Conservation (phyloP, 1,139 yeast species). For the Ogataea hybrid region DNA sequence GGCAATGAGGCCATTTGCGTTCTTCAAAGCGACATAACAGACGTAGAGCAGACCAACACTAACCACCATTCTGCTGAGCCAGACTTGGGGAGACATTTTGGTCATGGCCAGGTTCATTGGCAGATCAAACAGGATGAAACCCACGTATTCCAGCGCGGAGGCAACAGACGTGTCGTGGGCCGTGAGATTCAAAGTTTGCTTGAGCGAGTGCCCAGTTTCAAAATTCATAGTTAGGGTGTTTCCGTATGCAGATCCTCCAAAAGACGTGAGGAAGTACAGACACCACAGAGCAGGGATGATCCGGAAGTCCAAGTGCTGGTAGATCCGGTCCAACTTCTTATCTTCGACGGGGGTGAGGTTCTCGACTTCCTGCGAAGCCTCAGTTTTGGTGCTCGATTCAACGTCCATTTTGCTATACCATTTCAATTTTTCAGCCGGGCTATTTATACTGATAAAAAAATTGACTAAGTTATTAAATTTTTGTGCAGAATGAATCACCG, state of each 20-base stretch:
- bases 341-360: constrained; percentile 7
- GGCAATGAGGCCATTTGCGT: constrained; percentile 63
- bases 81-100: constrained; percentile 76
- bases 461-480: constrained; percentile 1
- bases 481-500: constrained; percentile 11
- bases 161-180: constrained; percentile 68
- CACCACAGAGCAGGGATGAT: constrained; percentile 85
- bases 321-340: constrained; percentile 53
- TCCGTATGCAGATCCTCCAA: constrained; percentile 77
- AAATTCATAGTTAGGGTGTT: constrained; percentile 79
- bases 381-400: constrained; percentile 1
- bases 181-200: constrained; percentile 49
- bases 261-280: constrained; percentile 74
- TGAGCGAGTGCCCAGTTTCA: constrained; percentile 59
- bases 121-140: constrained; percentile 77
- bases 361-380: constrained; percentile 4
- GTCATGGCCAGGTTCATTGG: constrained; percentile 90
- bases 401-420: constrained; percentile 2
- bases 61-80: constrained; percentile 78
- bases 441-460: neutral
- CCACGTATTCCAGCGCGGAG: constrained; percentile 79
- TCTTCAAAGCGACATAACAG: constrained; percentile 61
- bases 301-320: constrained; percentile 63
- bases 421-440: neutral
- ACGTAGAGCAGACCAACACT: constrained; percentile 76